These are phyloP conservation scores for Capsicum rhomboideum DNA, from an alignment of 257 asterid genomes.

Conservation along the genomic window DNA sequence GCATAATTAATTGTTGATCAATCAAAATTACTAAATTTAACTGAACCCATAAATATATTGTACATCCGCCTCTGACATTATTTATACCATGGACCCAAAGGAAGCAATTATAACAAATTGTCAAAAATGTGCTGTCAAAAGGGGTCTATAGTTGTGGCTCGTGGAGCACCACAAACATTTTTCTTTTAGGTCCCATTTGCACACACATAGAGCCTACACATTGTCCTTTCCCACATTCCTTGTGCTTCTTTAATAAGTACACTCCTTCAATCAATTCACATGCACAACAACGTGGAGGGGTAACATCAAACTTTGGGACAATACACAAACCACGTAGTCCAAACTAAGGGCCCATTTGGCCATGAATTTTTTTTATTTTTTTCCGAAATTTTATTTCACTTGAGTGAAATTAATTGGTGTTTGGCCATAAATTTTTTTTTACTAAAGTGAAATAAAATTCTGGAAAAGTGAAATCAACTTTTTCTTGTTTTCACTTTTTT, in stretches of 20 bases:
- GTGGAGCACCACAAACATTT: not conserved
- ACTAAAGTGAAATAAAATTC: too few relatives aligned
- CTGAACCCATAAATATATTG: rapidly evolving
- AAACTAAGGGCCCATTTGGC: too few relatives aligned
- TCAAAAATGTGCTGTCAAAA: not conserved
- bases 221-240: not conserved
- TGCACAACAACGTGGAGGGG: not conserved
- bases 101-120: not conserved
- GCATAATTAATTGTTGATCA: not conserved
- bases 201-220: not conserved
- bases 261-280: not conserved
- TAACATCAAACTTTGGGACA: not conserved
- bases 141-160: not conserved
- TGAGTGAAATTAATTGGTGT: too few relatives aligned
- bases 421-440: too few relatives aligned
- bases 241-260: not conserved
- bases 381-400: too few relatives aligned
- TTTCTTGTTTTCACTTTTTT: too few relatives aligned
- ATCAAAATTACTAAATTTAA: not conserved
- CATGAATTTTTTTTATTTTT: too few relatives aligned
- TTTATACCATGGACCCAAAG: not conserved
- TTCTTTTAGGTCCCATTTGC: not conserved
- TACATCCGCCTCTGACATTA: not conserved
- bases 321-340: not conserved
- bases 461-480: too few relatives aligned